Evolutionary conservation across 2,329 filamentous ascomycete species (phyloP).

Genomic region (Botrytis aclada): DNA sequence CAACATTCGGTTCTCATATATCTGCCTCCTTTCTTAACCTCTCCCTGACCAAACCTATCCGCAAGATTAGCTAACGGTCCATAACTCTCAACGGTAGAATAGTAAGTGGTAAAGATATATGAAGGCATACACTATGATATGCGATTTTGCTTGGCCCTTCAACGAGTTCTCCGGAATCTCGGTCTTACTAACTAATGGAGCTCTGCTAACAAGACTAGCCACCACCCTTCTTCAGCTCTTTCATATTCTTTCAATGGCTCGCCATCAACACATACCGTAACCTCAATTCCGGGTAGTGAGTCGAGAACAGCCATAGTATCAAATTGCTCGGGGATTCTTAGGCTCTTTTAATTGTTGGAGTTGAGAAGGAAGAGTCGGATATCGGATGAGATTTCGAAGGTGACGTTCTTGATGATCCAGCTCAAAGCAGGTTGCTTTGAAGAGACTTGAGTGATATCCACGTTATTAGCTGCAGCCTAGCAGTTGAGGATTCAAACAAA

Average conservation of each 20-base stretch:
- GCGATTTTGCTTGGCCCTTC: conserved; percentile 11
- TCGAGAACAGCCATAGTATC: background rate
- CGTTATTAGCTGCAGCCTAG: background rate
- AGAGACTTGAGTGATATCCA: background rate
- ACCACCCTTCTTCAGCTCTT: background rate
- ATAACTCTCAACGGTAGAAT: background rate
- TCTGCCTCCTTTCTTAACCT: background rate
- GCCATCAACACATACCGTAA: background rate
- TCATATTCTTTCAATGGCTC: background rate
- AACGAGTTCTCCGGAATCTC: background rate
- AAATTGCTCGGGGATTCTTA: too few species aligned
- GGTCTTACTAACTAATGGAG: background rate
- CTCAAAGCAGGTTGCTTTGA: background rate
- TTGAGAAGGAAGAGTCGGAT: background rate
- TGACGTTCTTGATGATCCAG: background rate
- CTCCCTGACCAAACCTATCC: background rate
- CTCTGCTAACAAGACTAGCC: background rate
- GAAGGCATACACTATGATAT: background rate
- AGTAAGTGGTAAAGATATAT: background rate
- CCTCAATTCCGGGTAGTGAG: background rate
- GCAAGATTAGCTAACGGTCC: background rate
- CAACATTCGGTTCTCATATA: too few species aligned
- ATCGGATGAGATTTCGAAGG: background rate
- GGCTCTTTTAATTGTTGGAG: background rate
- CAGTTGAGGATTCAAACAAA: background rate